Conservation (phyloP, 1,284 basidiomycete species). For the Psilocybe mexicana region DNA sequence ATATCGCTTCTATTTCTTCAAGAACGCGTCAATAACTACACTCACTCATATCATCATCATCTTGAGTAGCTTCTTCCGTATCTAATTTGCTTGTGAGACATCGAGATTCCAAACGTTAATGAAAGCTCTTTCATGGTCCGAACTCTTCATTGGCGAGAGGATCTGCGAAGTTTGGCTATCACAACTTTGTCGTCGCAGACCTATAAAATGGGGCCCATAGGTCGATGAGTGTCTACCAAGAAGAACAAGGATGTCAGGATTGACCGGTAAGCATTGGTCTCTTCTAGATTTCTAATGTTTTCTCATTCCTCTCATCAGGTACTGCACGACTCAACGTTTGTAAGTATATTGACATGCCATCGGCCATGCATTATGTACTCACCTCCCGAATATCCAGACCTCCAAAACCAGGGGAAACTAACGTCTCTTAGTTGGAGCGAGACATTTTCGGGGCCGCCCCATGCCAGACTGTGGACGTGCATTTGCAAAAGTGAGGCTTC, state of each 20-base stretch:
- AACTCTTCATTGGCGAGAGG: conserved; percentile 18
- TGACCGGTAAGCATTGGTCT: conserved; percentile 24
- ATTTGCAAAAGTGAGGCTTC: conserved; percentile 54
- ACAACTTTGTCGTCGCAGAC: not conserved
- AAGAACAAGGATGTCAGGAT: conserved; percentile 27
- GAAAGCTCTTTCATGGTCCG: conserved; percentile 19
- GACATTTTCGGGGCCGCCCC: conserved; percentile 42
- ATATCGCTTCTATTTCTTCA: conserved; percentile 2
- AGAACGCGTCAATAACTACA: not conserved
- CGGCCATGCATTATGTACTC: conserved; percentile 7
- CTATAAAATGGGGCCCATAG: conserved; percentile 11
- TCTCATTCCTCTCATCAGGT: conserved; percentile 20
- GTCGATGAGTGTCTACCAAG: conserved; percentile 4
- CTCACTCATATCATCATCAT: not conserved
- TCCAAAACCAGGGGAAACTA: conserved; percentile 45
- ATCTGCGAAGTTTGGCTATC: conserved; percentile 11
- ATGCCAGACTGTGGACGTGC: conserved; percentile 54
- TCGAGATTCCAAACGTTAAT: conserved; percentile 16
- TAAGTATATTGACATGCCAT: conserved; percentile 21
- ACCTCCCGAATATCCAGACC: conserved; percentile 37
- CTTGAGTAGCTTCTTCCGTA: conserved; percentile 2
- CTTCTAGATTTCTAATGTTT: not conserved
- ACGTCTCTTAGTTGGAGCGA: conserved; percentile 57
- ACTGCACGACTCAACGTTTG: conserved; percentile 47
- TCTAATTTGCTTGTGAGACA: conserved; percentile 6